Evolutionary conservation across 805 yeast species (phyloP).

Genomic region (Pichia membranifaciens): DNA sequence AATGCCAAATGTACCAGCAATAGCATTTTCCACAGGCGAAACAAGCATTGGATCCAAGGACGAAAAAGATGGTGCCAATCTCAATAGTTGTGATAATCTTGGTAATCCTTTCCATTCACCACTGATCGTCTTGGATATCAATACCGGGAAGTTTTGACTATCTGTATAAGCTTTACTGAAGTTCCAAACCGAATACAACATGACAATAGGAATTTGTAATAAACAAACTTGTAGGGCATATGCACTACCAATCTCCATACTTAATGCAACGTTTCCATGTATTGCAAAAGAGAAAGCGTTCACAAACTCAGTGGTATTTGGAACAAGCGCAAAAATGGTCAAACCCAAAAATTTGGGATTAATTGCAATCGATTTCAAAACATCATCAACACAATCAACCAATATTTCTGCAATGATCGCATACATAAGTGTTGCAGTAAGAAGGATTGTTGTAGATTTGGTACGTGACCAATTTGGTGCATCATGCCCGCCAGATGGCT

Average conservation of each 20-base stretch:
- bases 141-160: background rate
- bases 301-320: slow-evolving; percentile 93
- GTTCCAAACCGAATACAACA: slow-evolving; percentile 60
- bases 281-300: slow-evolving; percentile 96
- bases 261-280: slow-evolving; percentile 90
- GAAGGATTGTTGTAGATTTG: slow-evolving; percentile 75
- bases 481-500: slow-evolving; percentile 70
- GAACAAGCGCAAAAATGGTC: slow-evolving; percentile 92
- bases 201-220: slow-evolving; percentile 87
- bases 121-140: slow-evolving; percentile 2
- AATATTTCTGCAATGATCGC: slow-evolving; percentile 92
- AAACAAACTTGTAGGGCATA: slow-evolving; percentile 94
- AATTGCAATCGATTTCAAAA: slow-evolving; percentile 69
- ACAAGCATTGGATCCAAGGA: background rate
- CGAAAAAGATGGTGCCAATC: background rate
- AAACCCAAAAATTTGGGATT: slow-evolving; percentile 88
- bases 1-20: slow-evolving; percentile 1
- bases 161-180: slow-evolving; percentile 9
- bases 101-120: slow-evolving; percentile 12
- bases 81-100: slow-evolving; percentile 9
- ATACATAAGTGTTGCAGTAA: slow-evolving; percentile 80
- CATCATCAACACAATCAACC: slow-evolving; percentile 89
- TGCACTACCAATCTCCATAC: slow-evolving; percentile 98
- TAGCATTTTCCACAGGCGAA: background rate
- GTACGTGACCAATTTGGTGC: slow-evolving; percentile 95